Evolutionary conservation across 257 asterid genomes (phyloP).

Genomic region (Gynochthodes officinalis): DNA sequence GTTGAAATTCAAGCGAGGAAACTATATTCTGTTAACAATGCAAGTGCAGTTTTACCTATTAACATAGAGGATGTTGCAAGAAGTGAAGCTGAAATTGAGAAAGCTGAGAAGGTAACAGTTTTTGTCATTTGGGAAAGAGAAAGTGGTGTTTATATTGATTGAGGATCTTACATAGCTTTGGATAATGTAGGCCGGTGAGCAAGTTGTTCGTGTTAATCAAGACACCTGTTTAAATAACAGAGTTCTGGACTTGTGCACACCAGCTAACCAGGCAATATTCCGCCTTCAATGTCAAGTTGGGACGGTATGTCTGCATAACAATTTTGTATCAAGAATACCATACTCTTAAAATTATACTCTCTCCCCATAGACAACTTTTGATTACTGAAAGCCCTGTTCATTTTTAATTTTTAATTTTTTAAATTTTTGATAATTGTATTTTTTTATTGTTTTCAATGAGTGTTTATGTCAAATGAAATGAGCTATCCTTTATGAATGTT

Average conservation of each 20-base stretch:
- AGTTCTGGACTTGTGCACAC: conserved; percentile 77
- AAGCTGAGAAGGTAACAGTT: conserved; percentile 54
- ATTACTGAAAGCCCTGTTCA: not conserved
- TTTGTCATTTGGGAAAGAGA: not conserved
- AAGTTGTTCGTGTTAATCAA: conserved; percentile 85
- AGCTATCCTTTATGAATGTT: not conserved
- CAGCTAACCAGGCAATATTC: conserved; percentile 83
- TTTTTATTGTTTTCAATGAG: not conserved
- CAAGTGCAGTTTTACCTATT: conserved; percentile 56
- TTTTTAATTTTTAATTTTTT: too few relatives aligned
- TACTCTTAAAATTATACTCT: too few relatives aligned
- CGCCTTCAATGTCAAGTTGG: conserved; percentile 68
- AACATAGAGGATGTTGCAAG: conserved; percentile 80
- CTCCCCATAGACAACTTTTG: not conserved
- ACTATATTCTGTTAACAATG: conserved; percentile 57
- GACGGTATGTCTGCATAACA: conserved; percentile 37
- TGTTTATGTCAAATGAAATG: too few relatives aligned
- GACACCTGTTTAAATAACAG: conserved; percentile 82
- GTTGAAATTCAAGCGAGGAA: conserved; percentile 82
- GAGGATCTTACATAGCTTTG: conserved; percentile 8
- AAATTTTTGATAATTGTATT: too few relatives aligned
- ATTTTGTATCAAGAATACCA: too few relatives aligned
- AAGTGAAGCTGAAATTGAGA: conserved; percentile 68
- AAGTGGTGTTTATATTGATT: not conserved
- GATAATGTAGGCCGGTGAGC: conserved; percentile 68